Percentiles rank a stretch among this genome's conserved stretches.
Conservation (phyloP, 2,329 filamentous ascomycete genomes). For the Cercospora sp. region DNA sequence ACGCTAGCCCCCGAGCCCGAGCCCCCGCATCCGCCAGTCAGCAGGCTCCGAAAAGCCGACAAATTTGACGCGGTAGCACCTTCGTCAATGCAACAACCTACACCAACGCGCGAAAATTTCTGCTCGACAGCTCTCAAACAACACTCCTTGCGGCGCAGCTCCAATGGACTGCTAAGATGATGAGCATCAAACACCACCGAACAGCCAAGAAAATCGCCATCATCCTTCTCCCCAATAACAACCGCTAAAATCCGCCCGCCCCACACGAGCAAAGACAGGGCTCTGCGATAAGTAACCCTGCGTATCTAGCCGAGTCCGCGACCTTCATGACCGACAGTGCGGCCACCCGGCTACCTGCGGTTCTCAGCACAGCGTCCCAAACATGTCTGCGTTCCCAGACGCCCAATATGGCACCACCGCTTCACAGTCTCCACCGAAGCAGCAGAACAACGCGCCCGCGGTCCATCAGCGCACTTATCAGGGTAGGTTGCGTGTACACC, state of each 20-base stretch:
- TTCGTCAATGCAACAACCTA: conserved; percentile 3
- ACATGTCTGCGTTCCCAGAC: conserved; percentile 23
- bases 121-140: background rate
- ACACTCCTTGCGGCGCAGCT: background rate
- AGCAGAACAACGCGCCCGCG: conserved; percentile 14
- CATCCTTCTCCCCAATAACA: conserved; percentile 34
- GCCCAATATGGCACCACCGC: conserved; percentile 22
- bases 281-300: conserved; percentile 10
- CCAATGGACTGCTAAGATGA: conserved; percentile 26
- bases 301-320: conserved; percentile 11
- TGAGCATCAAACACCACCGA: conserved; percentile 18
- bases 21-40: background rate
- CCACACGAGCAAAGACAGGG: background rate
- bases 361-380: conserved; percentile 24
- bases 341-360: conserved; percentile 23
- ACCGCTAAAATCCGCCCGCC: conserved; percentile 11
- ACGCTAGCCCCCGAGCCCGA: background rate
- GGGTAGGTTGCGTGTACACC: conserved; percentile 21
- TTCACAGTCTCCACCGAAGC: conserved; percentile 25
- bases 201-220: conserved; percentile 27
- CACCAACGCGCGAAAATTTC: background rate
- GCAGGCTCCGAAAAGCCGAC: background rate
- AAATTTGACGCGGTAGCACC: background rate
- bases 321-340: conserved; percentile 11
- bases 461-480: conserved; percentile 34